Evolutionary conservation across 768 basidiomycete genomes (phyloP).

Genomic region (Megacollybia marginata): DNA sequence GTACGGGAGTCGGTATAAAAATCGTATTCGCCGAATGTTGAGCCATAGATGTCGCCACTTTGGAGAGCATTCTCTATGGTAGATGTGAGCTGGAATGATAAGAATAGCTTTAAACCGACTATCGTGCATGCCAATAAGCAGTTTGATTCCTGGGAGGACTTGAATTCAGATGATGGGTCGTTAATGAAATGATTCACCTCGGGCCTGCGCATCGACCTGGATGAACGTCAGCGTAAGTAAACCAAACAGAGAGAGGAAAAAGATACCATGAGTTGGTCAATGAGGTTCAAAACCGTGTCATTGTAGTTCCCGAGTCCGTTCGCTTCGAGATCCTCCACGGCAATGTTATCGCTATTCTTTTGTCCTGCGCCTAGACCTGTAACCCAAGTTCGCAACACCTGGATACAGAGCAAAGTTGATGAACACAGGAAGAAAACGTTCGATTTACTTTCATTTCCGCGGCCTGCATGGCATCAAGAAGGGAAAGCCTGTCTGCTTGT

Average conservation of each 20-base stretch:
- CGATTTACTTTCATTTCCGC: conserved; percentile 17
- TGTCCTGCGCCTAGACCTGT: conserved; percentile 17
- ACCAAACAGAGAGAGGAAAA: not conserved
- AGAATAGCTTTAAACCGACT: not conserved
- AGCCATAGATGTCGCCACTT: conserved; percentile 26
- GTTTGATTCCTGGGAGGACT: conserved; percentile 10
- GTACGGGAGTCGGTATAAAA: conserved; percentile 24
- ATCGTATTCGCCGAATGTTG: conserved; percentile 20
- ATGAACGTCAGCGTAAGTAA: not conserved
- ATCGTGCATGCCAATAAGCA: conserved; percentile 10
- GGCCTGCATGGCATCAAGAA: conserved; percentile 17
- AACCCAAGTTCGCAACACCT: conserved; percentile 22
- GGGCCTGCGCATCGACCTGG: conserved; percentile 22
- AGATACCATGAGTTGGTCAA: conserved; percentile 29
- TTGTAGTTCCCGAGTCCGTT: conserved; percentile 25
- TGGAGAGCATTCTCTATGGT: conserved; percentile 23
- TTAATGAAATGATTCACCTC: conserved; percentile 20
- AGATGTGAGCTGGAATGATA: not conserved
- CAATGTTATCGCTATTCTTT: conserved; percentile 17
- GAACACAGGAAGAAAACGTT: not conserved
- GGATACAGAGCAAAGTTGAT: not conserved
- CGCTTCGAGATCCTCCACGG: conserved; percentile 26
- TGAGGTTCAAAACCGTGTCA: conserved; percentile 24
- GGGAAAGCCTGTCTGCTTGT: conserved; percentile 11
- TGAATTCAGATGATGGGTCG: not conserved